Evolutionary conservation across 2,329 filamentous ascomycete genomes (phyloP).

Genomic region (Xylariales sp.): DNA sequence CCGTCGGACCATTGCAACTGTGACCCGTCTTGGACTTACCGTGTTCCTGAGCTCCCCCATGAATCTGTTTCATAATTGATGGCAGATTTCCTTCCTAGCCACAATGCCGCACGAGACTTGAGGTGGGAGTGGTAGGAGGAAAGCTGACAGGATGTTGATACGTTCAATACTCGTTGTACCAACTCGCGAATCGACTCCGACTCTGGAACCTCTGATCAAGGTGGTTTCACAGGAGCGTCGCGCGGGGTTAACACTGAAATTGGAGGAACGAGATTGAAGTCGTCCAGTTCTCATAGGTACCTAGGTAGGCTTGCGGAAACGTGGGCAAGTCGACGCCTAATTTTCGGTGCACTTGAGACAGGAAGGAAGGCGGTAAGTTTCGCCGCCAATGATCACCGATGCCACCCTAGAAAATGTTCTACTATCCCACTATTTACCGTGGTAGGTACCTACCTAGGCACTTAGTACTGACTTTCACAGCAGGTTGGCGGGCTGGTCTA

Average conservation of each 20-base stretch:
- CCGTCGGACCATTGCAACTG: background rate
- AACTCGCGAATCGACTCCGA: constrained; percentile 4
- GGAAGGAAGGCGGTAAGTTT: background rate
- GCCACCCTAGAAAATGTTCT: background rate
- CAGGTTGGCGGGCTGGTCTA: background rate
- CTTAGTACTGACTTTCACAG: background rate
- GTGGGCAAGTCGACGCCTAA: background rate
- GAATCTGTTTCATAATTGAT: constrained; percentile 41
- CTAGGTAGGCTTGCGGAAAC: background rate
- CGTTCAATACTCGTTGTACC: background rate
- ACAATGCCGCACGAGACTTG: constrained; percentile 1
- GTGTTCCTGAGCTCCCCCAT: constrained; percentile 37
- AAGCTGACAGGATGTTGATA: constrained; percentile 1
- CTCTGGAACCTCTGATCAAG: background rate
- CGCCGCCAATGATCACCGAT: constrained; percentile 1
- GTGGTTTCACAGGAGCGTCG: background rate
- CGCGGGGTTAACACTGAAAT: constrained; percentile 1
- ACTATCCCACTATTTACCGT: background rate
- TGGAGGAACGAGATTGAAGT: too few species aligned
- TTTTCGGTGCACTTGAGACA: background rate
- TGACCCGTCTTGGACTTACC: constrained; percentile 29
- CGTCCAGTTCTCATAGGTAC: background rate
- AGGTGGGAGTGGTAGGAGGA: background rate
- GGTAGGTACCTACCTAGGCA: background rate
- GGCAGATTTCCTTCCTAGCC: constrained; percentile 4